These are phyloP conservation scores for Castanopsis chinensis DNA, from an alignment of 306 rosid genomes.

Conservation along the genomic window DNA sequence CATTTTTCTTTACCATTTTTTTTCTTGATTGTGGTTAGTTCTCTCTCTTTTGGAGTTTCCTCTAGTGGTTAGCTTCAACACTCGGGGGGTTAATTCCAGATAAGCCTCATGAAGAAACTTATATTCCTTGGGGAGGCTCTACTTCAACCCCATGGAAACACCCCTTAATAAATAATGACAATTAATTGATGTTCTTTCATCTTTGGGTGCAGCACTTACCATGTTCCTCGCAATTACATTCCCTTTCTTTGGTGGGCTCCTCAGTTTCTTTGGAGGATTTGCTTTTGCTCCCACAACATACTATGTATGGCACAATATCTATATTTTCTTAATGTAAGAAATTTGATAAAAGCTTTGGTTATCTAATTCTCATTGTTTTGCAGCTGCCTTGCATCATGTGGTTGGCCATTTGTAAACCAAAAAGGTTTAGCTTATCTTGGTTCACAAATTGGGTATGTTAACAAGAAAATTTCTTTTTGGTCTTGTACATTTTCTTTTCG, in stretches of 20 bases:
- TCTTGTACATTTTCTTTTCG: too few species aligned
- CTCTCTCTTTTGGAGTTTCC: not conserved
- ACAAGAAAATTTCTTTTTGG: not conserved
- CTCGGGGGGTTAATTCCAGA: too few species aligned
- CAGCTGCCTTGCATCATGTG: conserved; percentile 53
- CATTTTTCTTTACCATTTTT: not conserved
- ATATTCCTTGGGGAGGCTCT: too few species aligned
- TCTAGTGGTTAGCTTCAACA: too few species aligned
- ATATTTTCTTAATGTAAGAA: not conserved
- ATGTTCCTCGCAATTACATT: conserved; percentile 31
- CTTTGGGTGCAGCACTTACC: conserved; percentile 26
- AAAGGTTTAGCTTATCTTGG: conserved; percentile 37
- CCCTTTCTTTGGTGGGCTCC: conserved; percentile 49
- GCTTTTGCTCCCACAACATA: conserved; percentile 43
- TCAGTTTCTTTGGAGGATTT: conserved; percentile 46
- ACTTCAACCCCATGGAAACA: not conserved
- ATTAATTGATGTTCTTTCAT: not conserved
- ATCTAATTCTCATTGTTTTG: not conserved
- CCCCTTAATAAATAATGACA: not conserved
- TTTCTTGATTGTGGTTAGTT: not conserved
- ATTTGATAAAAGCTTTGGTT: not conserved
- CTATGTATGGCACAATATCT: conserved; percentile 20
- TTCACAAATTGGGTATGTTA: conserved; percentile 31
- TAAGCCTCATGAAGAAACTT: too few species aligned
- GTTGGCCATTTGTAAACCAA: conserved; percentile 37